A percentile compares a stretch with the other conserved stretches of the same genome.
These are phyloP conservation scores for Nothophoma quercina DNA, from an alignment of 2,329 filamentous ascomycete species.

Conservation along the genomic window DNA sequence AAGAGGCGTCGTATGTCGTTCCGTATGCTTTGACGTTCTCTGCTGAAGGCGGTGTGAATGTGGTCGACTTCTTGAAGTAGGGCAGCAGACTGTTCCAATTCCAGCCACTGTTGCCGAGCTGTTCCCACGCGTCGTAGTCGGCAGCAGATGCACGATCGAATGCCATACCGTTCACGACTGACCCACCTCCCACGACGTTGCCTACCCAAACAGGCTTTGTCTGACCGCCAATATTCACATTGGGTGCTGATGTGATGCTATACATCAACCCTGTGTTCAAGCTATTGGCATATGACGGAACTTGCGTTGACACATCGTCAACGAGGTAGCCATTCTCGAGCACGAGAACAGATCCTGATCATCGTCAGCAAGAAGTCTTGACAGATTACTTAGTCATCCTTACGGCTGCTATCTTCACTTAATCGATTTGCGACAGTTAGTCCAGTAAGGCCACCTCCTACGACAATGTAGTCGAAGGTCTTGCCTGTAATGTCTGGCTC, in stretches of 20 bases:
- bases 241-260: constrained; percentile 33
- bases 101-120: constrained; percentile 63
- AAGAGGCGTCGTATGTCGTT: constrained; percentile 36
- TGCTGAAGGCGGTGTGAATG: constrained; percentile 28
- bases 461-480: constrained; percentile 43
- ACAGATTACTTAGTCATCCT: neutral
- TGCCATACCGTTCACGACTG: constrained; percentile 50
- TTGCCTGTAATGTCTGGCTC: constrained; percentile 24
- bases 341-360: constrained; percentile 35
- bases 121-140: constrained; percentile 63
- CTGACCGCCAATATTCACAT: constrained; percentile 23
- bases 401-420: constrained; percentile 35
- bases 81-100: constrained; percentile 37
- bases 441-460: constrained; percentile 43
- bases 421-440: constrained; percentile 41
- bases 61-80: constrained; percentile 44
- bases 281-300: constrained; percentile 32
- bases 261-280: constrained; percentile 35
- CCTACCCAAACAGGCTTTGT: constrained; percentile 28
- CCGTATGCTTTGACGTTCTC: constrained; percentile 26
- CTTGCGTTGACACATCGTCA: constrained; percentile 33
- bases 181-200: constrained; percentile 47
- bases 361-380: constrained; percentile 2
- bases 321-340: constrained; percentile 36
- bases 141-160: constrained; percentile 46